Base-by-base conservation (phyloP, 1,139 yeast genomes). In the Williopsis jadinii region DNA sequence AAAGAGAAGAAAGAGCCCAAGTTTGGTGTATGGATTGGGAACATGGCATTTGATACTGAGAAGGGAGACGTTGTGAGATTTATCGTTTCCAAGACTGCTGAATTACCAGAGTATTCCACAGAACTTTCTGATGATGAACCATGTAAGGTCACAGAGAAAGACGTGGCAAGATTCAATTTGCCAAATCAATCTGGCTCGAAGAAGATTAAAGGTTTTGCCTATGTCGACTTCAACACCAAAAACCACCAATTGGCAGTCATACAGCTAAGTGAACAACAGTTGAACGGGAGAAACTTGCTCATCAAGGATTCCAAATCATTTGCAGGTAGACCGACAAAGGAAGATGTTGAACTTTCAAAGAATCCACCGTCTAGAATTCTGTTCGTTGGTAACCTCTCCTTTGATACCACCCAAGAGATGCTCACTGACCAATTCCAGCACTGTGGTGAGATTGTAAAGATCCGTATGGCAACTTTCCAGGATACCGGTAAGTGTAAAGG, bases 401-500 rank as follows among this genome's bases (percentile, higher is more conserved):
- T 87, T 59, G 97, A 90, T 60, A 84, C 97, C n/a, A 84, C 95
- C 1, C 80, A 84, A 47, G 94, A 83, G 28, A 65, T 79, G 48
- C 69, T 92, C 35, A 80, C 77, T 49, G 82, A 78, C 53, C 95
- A 86, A 51, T 92, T 90, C 68, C 75, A 75, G 56, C 77, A 72
- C 47, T 68, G 71, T 49, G 97, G 97, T 28, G 90, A 85, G 46
- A 88, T 88, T 44, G 66, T 72, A 29, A 78, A 76, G 53, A 77
- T 90, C 41, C 76, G 98, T 61, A 90, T 90, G 95, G 97, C 97
- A 2, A 90, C 98, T 9, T 92, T 92, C 62, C 92, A 92, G 64
- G 98, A 92, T 58, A 70, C 85, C 34, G 97, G 97, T 2, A 90
- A 88, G 60, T 92, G 97, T 68, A 92, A 92, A 62, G 98, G 98